These are phyloP conservation scores for Russula sp. DNA, from an alignment of 768 basidiomycete species.

Conservation along the genomic window DNA sequence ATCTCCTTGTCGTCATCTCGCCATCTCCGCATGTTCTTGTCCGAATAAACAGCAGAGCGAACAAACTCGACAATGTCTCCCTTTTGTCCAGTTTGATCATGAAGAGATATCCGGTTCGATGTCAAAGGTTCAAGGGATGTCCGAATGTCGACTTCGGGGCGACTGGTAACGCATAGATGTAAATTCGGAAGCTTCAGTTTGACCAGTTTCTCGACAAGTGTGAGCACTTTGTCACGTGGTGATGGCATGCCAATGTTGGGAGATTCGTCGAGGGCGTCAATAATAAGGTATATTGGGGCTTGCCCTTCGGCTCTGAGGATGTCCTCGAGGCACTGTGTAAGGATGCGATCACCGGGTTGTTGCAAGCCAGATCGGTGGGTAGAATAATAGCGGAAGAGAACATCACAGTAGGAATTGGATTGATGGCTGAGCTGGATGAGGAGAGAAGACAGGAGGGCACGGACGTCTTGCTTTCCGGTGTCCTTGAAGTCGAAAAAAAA, in stretches of 20 bases:
- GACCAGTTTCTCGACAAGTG: not conserved
- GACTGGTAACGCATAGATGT: too few relatives aligned
- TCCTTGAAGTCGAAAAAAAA: too few relatives aligned
- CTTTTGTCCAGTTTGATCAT: too few relatives aligned
- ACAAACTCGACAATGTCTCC: not conserved
- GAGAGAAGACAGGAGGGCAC: not conserved
- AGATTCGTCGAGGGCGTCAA: too few relatives aligned
- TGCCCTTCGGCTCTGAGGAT: too few relatives aligned
- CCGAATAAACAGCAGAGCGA: not conserved
- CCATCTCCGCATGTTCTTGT: not conserved
- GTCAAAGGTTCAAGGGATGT: too few relatives aligned
- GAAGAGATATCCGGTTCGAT: too few relatives aligned
- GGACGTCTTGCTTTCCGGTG: too few relatives aligned
- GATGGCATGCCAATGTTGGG: not conserved
- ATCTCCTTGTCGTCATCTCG: not conserved
- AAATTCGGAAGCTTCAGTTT: too few relatives aligned
- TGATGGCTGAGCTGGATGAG: not conserved
- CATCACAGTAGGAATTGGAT: not conserved
- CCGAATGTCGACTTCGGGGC: too few relatives aligned
- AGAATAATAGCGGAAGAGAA: not conserved
- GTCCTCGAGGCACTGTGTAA: too few relatives aligned
- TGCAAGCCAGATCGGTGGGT: not conserved
- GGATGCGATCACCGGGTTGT: not conserved
- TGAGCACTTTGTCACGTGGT: not conserved
- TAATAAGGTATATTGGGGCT: too few relatives aligned